Percentiles rank a stretch among this genome's conserved stretches.
Evolutionary conservation across 2,329 filamentous ascomycete genomes (phyloP).

Genomic region (Nothophoma quercina): DNA sequence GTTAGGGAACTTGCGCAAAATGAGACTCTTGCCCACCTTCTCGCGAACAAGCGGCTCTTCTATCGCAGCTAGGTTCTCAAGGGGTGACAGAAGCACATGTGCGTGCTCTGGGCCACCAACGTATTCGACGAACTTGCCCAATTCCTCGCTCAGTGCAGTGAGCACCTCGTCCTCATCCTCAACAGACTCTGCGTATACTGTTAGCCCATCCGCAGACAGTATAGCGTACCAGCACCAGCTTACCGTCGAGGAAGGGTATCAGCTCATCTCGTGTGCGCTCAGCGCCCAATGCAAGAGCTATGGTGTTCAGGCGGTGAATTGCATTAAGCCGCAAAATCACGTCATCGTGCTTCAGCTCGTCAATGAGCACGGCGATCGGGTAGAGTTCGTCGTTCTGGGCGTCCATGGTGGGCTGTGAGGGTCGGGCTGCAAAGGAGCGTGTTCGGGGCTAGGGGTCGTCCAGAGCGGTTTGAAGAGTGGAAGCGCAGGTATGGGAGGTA

Average conservation of each 20-base stretch:
- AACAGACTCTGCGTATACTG: slow-evolving; percentile 77
- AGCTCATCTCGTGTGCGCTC: slow-evolving; percentile 98
- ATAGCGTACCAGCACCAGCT: slow-evolving; percentile 49
- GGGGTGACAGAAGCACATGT: slow-evolving; percentile 93
- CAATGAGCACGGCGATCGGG: slow-evolving; percentile 98
- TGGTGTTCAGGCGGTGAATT: slow-evolving; percentile 97
- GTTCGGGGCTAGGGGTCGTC: slow-evolving; percentile 31
- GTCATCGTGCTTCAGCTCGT: slow-evolving; percentile 99
- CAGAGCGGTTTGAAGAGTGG: slow-evolving; percentile 20
- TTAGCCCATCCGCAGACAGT: slow-evolving; percentile 45
- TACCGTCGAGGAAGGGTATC: slow-evolving; percentile 98
- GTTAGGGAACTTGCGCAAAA: slow-evolving; percentile 7
- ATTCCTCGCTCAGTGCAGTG: slow-evolving; percentile 94
- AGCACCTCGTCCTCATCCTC: slow-evolving; percentile 99
- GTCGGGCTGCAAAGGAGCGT: slow-evolving; percentile 28
- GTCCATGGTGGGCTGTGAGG: slow-evolving; percentile 70
- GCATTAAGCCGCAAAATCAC: slow-evolving; percentile 97
- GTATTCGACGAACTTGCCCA: slow-evolving; percentile 96
- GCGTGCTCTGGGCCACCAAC: slow-evolving; percentile 93
- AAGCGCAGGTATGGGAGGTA: slow-evolving; percentile 25
- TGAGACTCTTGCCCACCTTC: slow-evolving; percentile 73
- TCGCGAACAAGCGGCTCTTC: slow-evolving; percentile 97
- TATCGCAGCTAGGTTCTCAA: slow-evolving; percentile 98
- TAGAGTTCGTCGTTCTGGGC: slow-evolving; percentile 98
- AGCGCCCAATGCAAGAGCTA: slow-evolving; percentile 92